Evolutionary conservation across 805 yeast genomes (phyloP).

Genomic region (Lachancea fermentati): DNA sequence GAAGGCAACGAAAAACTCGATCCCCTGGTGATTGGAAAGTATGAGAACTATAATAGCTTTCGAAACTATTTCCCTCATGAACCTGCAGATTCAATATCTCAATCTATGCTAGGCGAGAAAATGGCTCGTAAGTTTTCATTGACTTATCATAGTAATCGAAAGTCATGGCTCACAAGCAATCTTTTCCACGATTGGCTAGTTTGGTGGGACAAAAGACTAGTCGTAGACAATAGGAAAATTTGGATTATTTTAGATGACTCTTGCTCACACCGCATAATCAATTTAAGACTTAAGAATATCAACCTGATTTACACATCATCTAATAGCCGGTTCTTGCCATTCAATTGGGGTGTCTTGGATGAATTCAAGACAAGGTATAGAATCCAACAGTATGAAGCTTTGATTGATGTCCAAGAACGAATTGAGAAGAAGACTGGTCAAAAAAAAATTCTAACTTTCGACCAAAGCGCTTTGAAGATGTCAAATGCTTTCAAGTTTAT

Average conservation of each 20-base stretch:
- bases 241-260: constrained; percentile 55
- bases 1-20: constrained; percentile 59
- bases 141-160: constrained; percentile 52
- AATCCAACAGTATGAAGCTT: constrained; percentile 46
- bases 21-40: constrained; percentile 56
- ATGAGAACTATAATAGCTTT: constrained; percentile 42
- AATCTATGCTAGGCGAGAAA: constrained; percentile 35
- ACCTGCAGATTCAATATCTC: constrained; percentile 24
- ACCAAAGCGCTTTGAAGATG: constrained; percentile 45
- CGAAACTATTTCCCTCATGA: constrained; percentile 32
- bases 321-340: constrained; percentile 46
- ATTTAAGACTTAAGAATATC: constrained; percentile 42
- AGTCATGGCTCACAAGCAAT: constrained; percentile 59
- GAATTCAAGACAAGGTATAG: constrained; percentile 57
- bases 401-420: constrained; percentile 30
- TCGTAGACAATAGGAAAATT: constrained; percentile 44
- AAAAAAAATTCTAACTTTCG: constrained; percentile 24
- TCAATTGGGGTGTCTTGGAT: constrained; percentile 58
- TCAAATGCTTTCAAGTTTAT: constrained; percentile 55
- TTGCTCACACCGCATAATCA: constrained; percentile 54
- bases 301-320: constrained; percentile 37
- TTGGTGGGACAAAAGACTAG: constrained; percentile 52
- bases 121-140: constrained; percentile 47
- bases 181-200: constrained; percentile 58
- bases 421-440: constrained; percentile 15